Percentiles rank a stretch among this genome's conserved stretches.
phyloP scores from a whole-genome alignment of 192 early-diverging fungal species.

The Linderina pennispora region DNA sequence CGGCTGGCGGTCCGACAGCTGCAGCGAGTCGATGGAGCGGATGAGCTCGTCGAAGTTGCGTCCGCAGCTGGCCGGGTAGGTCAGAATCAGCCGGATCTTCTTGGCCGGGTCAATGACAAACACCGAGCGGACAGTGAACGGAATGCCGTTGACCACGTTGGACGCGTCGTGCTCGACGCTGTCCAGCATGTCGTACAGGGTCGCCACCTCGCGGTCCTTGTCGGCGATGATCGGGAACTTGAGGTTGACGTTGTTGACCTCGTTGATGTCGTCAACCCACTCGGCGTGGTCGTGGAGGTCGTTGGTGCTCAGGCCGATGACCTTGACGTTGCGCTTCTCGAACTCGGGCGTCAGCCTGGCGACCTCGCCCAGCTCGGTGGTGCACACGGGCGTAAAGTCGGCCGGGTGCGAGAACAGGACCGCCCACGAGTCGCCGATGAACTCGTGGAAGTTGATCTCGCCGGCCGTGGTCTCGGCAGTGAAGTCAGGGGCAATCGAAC shows the following conservation, averaged over 20 bases:
- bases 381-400: slow-evolving; percentile 94
- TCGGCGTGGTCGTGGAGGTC: slow-evolving; percentile 69
- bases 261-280: slow-evolving; percentile 95
- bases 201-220: slow-evolving; percentile 74
- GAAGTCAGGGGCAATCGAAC: slow-evolving; percentile 69
- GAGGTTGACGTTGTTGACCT: slow-evolving; percentile 70
- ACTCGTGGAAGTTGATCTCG: slow-evolving; percentile 86
- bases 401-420: slow-evolving; percentile 99
- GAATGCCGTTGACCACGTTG: slow-evolving; percentile 83
- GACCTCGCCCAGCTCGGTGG: slow-evolving; percentile 92
- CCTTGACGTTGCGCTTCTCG: slow-evolving; percentile 74
- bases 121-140: slow-evolving; percentile 92
- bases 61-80: slow-evolving; percentile 88
- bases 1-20: slow-evolving; percentile 80
- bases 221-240: slow-evolving; percentile 96
- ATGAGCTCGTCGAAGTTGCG: slow-evolving; percentile 98
- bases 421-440: slow-evolving; percentile 79
- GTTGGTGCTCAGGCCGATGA: slow-evolving; percentile 93
- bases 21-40: slow-evolving; percentile 88
- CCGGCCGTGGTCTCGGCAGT: slow-evolving; percentile 82
- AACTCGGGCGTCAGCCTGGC: slow-evolving; percentile 78
- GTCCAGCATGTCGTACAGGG: slow-evolving; percentile 97
- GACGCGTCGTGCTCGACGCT: slow-evolving; percentile 77
- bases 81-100: slow-evolving; percentile 81
- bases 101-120: slow-evolving; percentile 94